Evolutionary conservation across 768 basidiomycete species (phyloP).

Genomic region (Mycena rosella): DNA sequence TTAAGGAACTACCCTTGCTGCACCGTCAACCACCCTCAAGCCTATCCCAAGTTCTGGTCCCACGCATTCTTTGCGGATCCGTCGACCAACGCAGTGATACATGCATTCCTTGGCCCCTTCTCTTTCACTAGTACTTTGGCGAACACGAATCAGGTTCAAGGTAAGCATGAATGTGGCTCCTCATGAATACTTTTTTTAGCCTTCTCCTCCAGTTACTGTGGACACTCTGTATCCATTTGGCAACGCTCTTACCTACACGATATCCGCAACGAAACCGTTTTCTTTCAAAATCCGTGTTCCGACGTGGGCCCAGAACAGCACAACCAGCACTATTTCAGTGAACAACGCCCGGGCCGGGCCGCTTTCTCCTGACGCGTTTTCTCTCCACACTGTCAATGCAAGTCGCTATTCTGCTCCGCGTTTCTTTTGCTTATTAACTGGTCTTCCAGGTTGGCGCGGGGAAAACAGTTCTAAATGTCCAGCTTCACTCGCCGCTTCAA

Average conservation of each 20-base stretch:
- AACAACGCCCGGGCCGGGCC: slow-evolving; percentile 40
- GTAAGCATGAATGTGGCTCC: slow-evolving; percentile 32
- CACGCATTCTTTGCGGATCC: slow-evolving; percentile 53
- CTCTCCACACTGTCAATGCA: slow-evolving; percentile 51
- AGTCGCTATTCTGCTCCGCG: neutral
- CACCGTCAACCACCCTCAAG: slow-evolving; percentile 58
- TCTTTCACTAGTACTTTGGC: slow-evolving; percentile 52
- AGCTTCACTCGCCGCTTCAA: slow-evolving; percentile 49
- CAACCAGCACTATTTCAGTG: slow-evolving; percentile 50
- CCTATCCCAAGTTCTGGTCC: slow-evolving; percentile 58
- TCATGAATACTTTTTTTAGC: neutral
- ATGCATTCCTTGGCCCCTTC: slow-evolving; percentile 55
- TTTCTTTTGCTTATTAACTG: neutral
- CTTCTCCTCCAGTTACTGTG: slow-evolving; percentile 44
- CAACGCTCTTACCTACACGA: slow-evolving; percentile 50
- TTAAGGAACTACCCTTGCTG: slow-evolving; percentile 58
- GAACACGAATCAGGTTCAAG: slow-evolving; percentile 47
- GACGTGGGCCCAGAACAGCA: slow-evolving; percentile 51
- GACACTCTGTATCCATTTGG: slow-evolving; percentile 58
- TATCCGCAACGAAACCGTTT: slow-evolving; percentile 49
- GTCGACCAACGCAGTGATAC: slow-evolving; percentile 47
- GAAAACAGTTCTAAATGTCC: slow-evolving; percentile 47
- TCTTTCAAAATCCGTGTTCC: slow-evolving; percentile 55
- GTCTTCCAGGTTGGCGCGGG: slow-evolving; percentile 39
- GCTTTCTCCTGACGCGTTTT: slow-evolving; percentile 44